Conservation (phyloP, 345 rosid species). For the Hibiscus mutabilis region DNA sequence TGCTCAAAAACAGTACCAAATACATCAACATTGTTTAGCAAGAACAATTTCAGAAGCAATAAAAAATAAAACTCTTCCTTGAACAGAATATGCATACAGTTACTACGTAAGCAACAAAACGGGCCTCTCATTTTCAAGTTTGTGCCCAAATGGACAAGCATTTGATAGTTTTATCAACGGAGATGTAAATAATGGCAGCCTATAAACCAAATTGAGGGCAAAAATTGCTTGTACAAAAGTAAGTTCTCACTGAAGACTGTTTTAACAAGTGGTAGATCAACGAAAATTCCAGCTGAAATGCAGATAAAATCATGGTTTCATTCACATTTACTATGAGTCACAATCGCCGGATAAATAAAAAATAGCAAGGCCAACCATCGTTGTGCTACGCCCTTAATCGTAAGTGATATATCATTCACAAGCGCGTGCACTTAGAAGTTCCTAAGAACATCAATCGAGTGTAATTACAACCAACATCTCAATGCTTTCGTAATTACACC, state of each 20-base stretch:
- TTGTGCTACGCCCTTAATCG: not conserved
- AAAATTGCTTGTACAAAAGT: not conserved
- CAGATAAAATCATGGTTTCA: not conserved
- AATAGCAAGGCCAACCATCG: not conserved
- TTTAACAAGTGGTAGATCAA: not conserved
- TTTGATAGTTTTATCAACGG: not conserved
- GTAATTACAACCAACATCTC: not conserved
- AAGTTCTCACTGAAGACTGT: not conserved
- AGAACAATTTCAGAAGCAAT: not conserved
- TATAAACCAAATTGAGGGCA: not conserved
- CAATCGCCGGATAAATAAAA: not conserved
- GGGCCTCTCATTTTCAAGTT: too few relatives aligned
- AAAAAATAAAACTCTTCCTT: not conserved
- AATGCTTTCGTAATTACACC: not conserved
- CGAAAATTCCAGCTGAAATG: not conserved
- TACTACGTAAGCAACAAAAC: too few relatives aligned
- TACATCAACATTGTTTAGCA: not conserved
- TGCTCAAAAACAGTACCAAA: not conserved
- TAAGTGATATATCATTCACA: not conserved
- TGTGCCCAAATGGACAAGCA: too few relatives aligned
- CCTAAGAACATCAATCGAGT: not conserved
- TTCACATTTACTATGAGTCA: not conserved
- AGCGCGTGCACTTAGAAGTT: not conserved
- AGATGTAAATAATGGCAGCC: not conserved
- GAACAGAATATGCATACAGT: not conserved